These are phyloP conservation scores for Solanum chiquidenum DNA, from an alignment of 257 asterid genomes.

Conservation along the genomic window DNA sequence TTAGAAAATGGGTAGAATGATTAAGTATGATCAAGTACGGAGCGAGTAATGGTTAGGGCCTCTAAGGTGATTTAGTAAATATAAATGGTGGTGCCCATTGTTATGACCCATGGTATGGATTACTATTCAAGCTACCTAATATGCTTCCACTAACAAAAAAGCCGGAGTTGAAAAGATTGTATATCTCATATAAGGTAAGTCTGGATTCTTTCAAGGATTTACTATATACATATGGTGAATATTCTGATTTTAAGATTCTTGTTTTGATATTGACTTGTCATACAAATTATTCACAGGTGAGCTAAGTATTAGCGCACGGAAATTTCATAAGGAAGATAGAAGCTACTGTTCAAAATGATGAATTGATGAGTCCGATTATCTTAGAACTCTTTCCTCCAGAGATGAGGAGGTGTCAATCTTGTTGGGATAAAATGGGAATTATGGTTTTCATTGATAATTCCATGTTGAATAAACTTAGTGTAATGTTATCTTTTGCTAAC, in stretches of 20 bases:
- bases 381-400: conserved; percentile 46
- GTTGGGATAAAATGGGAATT: conserved; percentile 7
- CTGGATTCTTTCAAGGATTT: not conserved
- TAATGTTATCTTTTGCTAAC: no score
- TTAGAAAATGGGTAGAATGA: no score
- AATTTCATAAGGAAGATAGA: conserved; percentile 34
- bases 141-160: conserved; percentile 35
- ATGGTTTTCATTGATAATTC: not conserved
- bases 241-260: not conserved
- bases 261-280: not conserved
- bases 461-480: not conserved
- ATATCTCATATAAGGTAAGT: conserved; percentile 34
- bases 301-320: conserved; percentile 28
- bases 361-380: conserved; percentile 29
- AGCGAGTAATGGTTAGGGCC: no score
- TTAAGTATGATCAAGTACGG: no score
- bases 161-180: conserved; percentile 26
- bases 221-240: not conserved
- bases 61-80: no score
- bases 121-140: conserved; percentile 33
- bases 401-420: conserved; percentile 14
- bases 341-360: conserved; percentile 36
- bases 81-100: not conserved
- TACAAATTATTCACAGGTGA: conserved; percentile 27
- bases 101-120: not conserved